phyloP scores from a whole-genome alignment of 352 stramenopile genomes.

The Pilasporangium apinafurcum region DNA sequence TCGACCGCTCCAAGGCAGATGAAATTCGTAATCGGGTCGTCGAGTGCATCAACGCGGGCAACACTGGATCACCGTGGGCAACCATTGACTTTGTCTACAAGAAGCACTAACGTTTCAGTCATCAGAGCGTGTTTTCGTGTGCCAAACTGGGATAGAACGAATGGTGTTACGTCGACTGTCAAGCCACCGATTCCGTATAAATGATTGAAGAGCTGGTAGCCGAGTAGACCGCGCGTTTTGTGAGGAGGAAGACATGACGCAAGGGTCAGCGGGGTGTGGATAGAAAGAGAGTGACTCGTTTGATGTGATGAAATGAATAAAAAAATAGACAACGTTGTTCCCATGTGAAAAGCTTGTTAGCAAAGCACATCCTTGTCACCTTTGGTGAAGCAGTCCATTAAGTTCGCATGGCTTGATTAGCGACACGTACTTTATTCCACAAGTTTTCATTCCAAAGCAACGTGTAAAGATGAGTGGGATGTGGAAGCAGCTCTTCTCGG shows the following conservation, averaged over 20 bases:
- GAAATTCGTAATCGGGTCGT: slow-evolving; percentile 71
- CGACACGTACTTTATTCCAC: too few relatives aligned
- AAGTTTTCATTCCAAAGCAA: too few relatives aligned
- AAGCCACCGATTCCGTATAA: too few relatives aligned
- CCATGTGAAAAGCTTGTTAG: too few relatives aligned
- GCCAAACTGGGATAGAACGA: slow-evolving; percentile 31
- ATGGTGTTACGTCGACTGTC: too few relatives aligned
- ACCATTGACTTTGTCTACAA: slow-evolving; percentile 74
- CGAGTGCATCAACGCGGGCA: slow-evolving; percentile 60
- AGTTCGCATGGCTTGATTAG: too few relatives aligned
- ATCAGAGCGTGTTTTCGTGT: slow-evolving; percentile 27
- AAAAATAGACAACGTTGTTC: too few relatives aligned
- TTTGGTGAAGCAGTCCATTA: too few relatives aligned
- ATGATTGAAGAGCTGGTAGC: too few relatives aligned
- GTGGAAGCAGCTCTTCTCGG: slow-evolving; percentile 72
- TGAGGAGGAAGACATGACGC: not conserved
- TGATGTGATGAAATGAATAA: not conserved
- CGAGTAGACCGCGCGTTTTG: too few relatives aligned
- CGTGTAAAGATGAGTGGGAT: too few relatives aligned
- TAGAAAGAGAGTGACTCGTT: not conserved
- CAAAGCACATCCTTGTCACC: too few relatives aligned
- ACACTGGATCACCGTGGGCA: slow-evolving; percentile 33
- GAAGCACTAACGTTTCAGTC: slow-evolving; percentile 76
- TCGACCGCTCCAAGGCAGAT: slow-evolving; percentile 52
- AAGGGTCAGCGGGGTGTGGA: not conserved